Percentiles rank a stretch among this genome's conserved stretches.
These are phyloP conservation scores for Kluyveromyces lactis DNA, from an alignment of 805 yeast species.

Conservation along the genomic window DNA sequence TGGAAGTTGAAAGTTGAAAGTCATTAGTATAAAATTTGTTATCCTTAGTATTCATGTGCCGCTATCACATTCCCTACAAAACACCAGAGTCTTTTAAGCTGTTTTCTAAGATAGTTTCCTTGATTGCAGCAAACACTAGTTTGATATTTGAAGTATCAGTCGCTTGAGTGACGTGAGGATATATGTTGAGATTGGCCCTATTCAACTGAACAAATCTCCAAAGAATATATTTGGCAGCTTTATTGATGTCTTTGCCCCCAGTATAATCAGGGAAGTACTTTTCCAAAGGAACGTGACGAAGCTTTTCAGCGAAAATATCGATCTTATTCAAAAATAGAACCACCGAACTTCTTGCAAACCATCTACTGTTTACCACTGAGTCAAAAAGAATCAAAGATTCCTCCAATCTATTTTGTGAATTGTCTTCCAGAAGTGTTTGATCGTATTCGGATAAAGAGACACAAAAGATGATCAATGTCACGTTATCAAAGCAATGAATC, in stretches of 20 bases:
- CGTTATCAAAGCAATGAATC: slow-evolving; percentile 95
- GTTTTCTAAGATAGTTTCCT: slow-evolving; percentile 71
- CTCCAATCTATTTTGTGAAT: slow-evolving; percentile 65
- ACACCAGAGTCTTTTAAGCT: slow-evolving; percentile 70
- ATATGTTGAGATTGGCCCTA: slow-evolving; percentile 70
- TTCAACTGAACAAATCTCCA: slow-evolving; percentile 86
- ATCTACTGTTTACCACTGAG: slow-evolving; percentile 82
- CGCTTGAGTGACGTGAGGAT: slow-evolving; percentile 91
- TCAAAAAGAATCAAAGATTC: slow-evolving; percentile 81
- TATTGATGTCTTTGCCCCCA: slow-evolving; percentile 83
- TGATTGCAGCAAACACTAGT: slow-evolving; percentile 76
- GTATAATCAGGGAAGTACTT: slow-evolving; percentile 82
- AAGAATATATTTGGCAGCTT: slow-evolving; percentile 84
- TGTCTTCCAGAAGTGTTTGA: slow-evolving; percentile 72
- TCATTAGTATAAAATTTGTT: too few relatives aligned
- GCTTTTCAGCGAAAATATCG: slow-evolving; percentile 80
- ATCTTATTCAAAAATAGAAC: slow-evolving; percentile 84
- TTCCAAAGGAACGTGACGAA: slow-evolving; percentile 73
- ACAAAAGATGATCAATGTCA: slow-evolving; percentile 80
- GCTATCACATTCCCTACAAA: slow-evolving; percentile 32
- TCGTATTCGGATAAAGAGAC: slow-evolving; percentile 89
- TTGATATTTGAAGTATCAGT: slow-evolving; percentile 87
- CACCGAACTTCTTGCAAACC: slow-evolving; percentile 84
- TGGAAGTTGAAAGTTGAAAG: too few relatives aligned
- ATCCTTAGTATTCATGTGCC: too few relatives aligned